Percentiles rank a stretch among this genome's conserved stretches.
Evolutionary conservation across 441 rosid species (phyloP).

Genomic region (Isatis lusitanica): DNA sequence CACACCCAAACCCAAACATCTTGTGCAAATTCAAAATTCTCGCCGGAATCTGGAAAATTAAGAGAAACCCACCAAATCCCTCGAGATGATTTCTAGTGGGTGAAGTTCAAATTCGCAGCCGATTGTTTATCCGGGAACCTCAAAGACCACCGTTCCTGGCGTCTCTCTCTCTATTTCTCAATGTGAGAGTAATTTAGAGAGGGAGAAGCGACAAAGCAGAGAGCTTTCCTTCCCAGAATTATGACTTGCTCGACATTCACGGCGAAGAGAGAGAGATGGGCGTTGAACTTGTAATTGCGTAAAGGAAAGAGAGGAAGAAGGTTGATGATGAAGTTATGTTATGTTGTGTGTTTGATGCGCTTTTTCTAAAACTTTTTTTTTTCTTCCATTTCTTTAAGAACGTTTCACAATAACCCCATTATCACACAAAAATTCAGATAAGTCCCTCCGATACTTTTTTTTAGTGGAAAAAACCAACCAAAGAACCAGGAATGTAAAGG

Average conservation of each 20-base stretch:
- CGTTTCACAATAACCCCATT: neutral
- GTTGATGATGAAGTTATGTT: slow-evolving; percentile 15
- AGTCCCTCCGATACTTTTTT: neutral
- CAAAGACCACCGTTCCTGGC: slow-evolving; percentile 7
- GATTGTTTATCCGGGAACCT: neutral
- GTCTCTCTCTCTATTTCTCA: slow-evolving; percentile 14
- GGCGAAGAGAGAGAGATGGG: slow-evolving; percentile 6
- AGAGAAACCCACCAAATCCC: slow-evolving; percentile 40
- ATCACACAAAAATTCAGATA: neutral
- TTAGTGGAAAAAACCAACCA: neutral
- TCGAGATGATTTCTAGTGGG: slow-evolving; percentile 22
- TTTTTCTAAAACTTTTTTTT: neutral
- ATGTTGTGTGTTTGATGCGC: slow-evolving; percentile 4
- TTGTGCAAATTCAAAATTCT: slow-evolving; percentile 13
- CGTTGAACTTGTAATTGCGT: slow-evolving; percentile 33
- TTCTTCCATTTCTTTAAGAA: neutral
- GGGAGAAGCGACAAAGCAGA: slow-evolving; percentile 6
- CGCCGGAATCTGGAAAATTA: slow-evolving; percentile 5
- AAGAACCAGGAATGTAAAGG: neutral
- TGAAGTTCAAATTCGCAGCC: slow-evolving; percentile 3
- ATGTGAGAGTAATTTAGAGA: slow-evolving; percentile 2
- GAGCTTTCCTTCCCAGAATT: slow-evolving; percentile 14
- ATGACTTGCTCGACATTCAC: slow-evolving; percentile 18
- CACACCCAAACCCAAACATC: slow-evolving; percentile 78
- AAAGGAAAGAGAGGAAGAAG: slow-evolving; percentile 23